Evolutionary conservation across 495 filamentous ascomycete genomes (phyloP).

Genomic region (Tuber calosporum): DNA sequence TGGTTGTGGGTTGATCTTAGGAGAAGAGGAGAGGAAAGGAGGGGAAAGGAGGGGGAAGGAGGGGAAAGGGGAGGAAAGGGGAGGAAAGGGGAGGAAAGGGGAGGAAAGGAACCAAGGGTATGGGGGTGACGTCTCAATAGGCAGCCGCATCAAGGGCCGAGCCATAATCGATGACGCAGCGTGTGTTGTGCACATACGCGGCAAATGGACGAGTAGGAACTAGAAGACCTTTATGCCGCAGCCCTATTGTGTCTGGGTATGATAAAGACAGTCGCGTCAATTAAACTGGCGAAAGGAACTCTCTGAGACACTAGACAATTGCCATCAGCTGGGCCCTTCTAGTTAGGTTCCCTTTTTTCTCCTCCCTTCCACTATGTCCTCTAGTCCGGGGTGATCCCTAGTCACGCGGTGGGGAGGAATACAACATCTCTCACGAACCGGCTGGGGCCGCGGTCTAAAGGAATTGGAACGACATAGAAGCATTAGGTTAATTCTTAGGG

Average conservation of each 20-base stretch:
- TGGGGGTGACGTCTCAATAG: background rate
- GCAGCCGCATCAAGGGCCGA: conserved; percentile 10
- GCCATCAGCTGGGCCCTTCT: background rate
- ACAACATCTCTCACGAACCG: background rate
- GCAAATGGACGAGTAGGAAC: background rate
- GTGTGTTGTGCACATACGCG: background rate
- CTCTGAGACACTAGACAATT: background rate
- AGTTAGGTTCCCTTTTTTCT: background rate
- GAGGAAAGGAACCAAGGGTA: background rate
- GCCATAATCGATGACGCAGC: conserved; percentile 22
- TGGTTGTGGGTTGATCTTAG: background rate
- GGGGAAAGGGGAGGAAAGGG: no score
- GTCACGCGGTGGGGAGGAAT: background rate
- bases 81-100: background rate
- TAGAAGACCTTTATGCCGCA: background rate
- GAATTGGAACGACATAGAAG: background rate
- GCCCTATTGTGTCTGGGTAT: background rate
- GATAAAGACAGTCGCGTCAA: background rate
- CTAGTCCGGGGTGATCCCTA: background rate
- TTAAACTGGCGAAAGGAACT: background rate
- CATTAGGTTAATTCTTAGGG: background rate
- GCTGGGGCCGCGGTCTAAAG: background rate
- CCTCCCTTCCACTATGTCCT: background rate
- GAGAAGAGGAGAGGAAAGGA: background rate
- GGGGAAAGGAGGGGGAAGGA: background rate